Percentiles rank a stretch among this genome's conserved stretches.
These are phyloP conservation scores for Umbelopsis sp. DNA, from an alignment of 192 early-diverging fungal species.

Conservation along the genomic window DNA sequence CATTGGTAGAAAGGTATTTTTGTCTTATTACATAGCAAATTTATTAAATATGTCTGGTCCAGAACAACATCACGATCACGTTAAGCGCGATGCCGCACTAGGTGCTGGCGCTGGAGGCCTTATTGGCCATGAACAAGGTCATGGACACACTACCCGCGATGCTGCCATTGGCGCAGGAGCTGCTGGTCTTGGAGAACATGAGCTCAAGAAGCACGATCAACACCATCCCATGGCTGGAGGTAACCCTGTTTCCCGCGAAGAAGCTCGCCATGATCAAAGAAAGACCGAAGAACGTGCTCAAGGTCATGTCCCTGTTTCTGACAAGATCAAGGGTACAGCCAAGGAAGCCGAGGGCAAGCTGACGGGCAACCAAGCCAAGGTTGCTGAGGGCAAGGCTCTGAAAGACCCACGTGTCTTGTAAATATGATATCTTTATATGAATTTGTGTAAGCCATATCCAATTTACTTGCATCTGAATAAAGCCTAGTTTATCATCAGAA, in stretches of 20 bases:
- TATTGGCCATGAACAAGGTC: not conserved
- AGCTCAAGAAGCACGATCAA: slow-evolving; percentile 16
- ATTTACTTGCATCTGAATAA: not conserved
- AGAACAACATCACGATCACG: slow-evolving; percentile 14
- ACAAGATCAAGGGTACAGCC: slow-evolving; percentile 39
- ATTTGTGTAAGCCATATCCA: not conserved
- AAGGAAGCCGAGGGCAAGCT: slow-evolving; percentile 34
- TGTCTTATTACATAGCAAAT: not conserved
- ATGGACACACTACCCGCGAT: slow-evolving; percentile 2
- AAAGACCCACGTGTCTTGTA: slow-evolving; percentile 5
- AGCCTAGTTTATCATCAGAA: not conserved
- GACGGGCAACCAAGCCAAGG: slow-evolving; percentile 31
- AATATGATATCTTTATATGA: not conserved
- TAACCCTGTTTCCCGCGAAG: slow-evolving; percentile 6
- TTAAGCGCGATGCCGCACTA: slow-evolving; percentile 9
- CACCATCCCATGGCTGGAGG: slow-evolving; percentile 10
- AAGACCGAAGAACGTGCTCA: slow-evolving; percentile 12
- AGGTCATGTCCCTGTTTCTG: slow-evolving; percentile 11
- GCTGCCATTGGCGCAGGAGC: not conserved
- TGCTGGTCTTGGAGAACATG: slow-evolving; percentile 1
- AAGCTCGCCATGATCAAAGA: not conserved
- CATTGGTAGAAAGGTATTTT: not conserved
- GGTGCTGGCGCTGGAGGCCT: not conserved
- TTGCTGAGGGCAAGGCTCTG: slow-evolving; percentile 26
- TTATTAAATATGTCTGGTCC: not conserved